Percentiles rank a stretch among this genome's conserved stretches.
These are phyloP conservation scores for Stygiomarasmius scandens DNA, from an alignment of 1,284 basidiomycete genomes.

Conservation along the genomic window DNA sequence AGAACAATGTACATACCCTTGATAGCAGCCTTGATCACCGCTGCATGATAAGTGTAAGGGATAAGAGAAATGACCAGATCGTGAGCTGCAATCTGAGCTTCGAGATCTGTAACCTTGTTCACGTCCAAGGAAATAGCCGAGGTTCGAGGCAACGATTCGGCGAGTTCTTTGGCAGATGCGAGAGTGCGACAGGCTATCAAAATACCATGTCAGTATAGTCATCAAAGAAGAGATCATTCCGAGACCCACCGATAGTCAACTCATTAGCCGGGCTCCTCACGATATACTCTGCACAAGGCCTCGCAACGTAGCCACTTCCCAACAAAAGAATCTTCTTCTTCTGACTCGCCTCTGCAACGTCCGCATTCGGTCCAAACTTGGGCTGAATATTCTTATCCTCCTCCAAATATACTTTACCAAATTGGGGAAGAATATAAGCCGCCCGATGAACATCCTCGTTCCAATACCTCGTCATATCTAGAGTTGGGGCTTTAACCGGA, in stretches of 20 bases:
- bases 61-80: conserved; percentile 97
- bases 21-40: conserved; percentile 94
- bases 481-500: conserved; percentile 60
- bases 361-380: conserved; percentile 59
- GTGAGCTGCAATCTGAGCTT: conserved; percentile 79
- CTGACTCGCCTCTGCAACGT: conserved; percentile 38
- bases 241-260: conserved; percentile 77
- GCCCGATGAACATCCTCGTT: conserved; percentile 82
- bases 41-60: conserved; percentile 91
- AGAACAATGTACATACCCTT: conserved; percentile 46
- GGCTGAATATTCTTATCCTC: conserved; percentile 74
- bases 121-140: conserved; percentile 87
- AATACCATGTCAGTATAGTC: no score
- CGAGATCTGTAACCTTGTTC: conserved; percentile 71
- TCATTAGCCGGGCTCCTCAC: conserved; percentile 81
- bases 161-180: conserved; percentile 70
- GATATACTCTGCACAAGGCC: conserved; percentile 93
- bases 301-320: conserved; percentile 94
- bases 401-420: conserved; percentile 76
- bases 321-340: conserved; percentile 85
- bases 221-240: no score
- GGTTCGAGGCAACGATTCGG: conserved; percentile 69
- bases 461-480: conserved; percentile 86
- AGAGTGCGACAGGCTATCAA: conserved; percentile 88
- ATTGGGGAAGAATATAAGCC: conserved; percentile 92